Evolutionary conservation across 2,329 filamentous ascomycete genomes (phyloP).

Genomic region (Aspergillus tubingensis): DNA sequence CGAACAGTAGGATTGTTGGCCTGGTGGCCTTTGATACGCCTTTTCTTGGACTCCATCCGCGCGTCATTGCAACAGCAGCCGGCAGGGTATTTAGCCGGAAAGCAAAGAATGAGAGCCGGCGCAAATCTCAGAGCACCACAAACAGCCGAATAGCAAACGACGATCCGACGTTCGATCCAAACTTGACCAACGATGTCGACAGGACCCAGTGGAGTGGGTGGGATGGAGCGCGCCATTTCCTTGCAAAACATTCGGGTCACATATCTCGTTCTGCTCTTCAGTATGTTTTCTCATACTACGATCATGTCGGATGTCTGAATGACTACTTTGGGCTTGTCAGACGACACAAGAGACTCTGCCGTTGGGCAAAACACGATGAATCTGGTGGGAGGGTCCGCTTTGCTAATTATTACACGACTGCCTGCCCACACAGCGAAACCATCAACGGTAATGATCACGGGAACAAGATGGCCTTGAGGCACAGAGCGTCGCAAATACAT

Average conservation of each 20-base stretch:
- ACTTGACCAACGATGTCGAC: not conserved
- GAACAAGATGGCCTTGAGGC: not conserved
- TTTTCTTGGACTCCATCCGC: constrained; percentile 84
- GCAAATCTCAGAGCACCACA: not conserved
- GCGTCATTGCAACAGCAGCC: constrained; percentile 79
- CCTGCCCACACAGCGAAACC: too few relatives aligned
- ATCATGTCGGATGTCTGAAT: not conserved
- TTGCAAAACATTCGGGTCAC: not conserved
- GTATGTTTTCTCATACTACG: not conserved
- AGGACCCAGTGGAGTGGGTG: not conserved
- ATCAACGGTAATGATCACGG: not conserved
- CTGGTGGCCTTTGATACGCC: constrained; percentile 82
- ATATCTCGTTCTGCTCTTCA: not conserved
- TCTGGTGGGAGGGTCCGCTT: not conserved
- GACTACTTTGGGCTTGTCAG: not conserved
- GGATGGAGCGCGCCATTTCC: not conserved
- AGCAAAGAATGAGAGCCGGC: not conserved
- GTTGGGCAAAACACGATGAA: not conserved
- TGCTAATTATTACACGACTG: not conserved
- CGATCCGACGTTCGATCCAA: not conserved
- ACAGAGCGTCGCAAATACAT: too few relatives aligned
- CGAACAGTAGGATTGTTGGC: constrained; percentile 65
- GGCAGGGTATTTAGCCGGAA: constrained; percentile 67
- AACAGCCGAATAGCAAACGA: not conserved
- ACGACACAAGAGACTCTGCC: not conserved